phyloP scores from a whole-genome alignment of 2,329 filamentous ascomycete species.

The Salinomyces thailandicus region DNA sequence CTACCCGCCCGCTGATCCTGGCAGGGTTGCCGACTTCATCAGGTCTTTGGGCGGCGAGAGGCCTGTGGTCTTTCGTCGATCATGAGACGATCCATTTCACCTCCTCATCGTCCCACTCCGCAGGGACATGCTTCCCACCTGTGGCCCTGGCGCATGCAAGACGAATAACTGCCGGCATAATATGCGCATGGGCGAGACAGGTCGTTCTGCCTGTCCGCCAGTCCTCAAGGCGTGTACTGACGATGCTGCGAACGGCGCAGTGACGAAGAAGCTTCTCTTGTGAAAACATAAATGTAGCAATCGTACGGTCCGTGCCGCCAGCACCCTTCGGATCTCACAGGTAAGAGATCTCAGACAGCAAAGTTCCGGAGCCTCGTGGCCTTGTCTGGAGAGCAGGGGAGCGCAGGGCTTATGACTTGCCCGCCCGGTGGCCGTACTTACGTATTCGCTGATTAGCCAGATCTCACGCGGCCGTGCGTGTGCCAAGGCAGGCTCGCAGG shows the following conservation, averaged over 20 bases:
- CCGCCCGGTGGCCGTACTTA: not conserved
- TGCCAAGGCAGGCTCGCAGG: conserved; percentile 4
- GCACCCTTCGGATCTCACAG: not conserved
- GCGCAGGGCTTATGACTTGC: conserved; percentile 3
- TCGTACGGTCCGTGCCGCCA: not conserved
- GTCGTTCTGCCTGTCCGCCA: too few relatives aligned
- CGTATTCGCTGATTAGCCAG: conserved; percentile 4
- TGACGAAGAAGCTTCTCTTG: too few relatives aligned
- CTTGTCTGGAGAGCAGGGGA: too few relatives aligned
- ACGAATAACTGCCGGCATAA: not conserved
- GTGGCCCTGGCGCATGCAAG: conserved; percentile 1
- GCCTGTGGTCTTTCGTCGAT: conserved; percentile 1
- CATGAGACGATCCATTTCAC: conserved; percentile 4
- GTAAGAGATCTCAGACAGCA: conserved; percentile 1
- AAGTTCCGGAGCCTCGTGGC: conserved; percentile 6
- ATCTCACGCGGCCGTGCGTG: conserved; percentile 1
- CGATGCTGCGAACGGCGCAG: too few relatives aligned
- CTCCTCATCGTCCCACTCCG: not conserved
- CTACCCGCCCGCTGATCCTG: conserved; percentile 1
- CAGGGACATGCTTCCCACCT: conserved; percentile 2
- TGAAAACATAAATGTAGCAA: too few relatives aligned
- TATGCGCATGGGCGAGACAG: not conserved
- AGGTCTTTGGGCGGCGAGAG: not conserved
- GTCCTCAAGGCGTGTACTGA: too few relatives aligned
- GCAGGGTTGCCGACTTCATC: not conserved